A percentile compares a stretch with the other conserved stretches of the same genome.
phyloP scores from a whole-genome alignment of 306 rosid genomes.

The Vigna nakashimae region DNA sequence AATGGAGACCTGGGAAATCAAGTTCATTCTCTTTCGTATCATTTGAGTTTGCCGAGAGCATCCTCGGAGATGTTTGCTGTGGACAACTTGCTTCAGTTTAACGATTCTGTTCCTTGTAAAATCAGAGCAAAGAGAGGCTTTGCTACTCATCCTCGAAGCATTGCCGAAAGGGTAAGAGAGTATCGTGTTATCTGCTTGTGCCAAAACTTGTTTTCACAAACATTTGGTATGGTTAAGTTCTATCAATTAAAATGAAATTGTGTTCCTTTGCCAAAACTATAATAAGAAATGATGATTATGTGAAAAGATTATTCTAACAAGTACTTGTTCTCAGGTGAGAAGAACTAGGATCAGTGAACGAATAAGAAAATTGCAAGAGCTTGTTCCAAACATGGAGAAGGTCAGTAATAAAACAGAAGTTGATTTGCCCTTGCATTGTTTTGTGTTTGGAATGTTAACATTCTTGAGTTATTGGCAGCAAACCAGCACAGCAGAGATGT shows the following conservation, averaged over 20 bases:
- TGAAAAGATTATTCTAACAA: neutral
- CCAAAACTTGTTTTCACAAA: neutral
- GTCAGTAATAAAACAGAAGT: slow-evolving; percentile 43
- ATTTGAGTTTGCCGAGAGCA: slow-evolving; percentile 76
- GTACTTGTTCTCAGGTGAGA: slow-evolving; percentile 64
- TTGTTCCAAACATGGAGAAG: slow-evolving; percentile 97
- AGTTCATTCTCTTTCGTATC: slow-evolving; percentile 65
- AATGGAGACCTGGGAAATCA: slow-evolving; percentile 66
- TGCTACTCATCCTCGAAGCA: slow-evolving; percentile 98
- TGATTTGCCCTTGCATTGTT: neutral
- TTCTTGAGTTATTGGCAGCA: slow-evolving; percentile 62
- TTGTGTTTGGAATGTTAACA: slow-evolving; percentile 6
- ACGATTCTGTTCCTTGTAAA: slow-evolving; percentile 85
- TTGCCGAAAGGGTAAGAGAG: slow-evolving; percentile 80
- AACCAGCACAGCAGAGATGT: slow-evolving; percentile 96
- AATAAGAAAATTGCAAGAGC: slow-evolving; percentile 89
- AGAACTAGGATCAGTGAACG: slow-evolving; percentile 95
- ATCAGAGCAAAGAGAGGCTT: slow-evolving; percentile 96
- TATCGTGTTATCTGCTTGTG: neutral
- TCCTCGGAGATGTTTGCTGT: slow-evolving; percentile 62
- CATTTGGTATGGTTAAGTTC: neutral
- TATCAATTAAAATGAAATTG: neutral
- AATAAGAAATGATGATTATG: neutral
- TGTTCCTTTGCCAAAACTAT: slow-evolving; percentile 15
- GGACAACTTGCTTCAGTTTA: slow-evolving; percentile 75